Percentiles rank a stretch among this genome's conserved stretches.
phyloP scores from a whole-genome alignment of 1,284 basidiomycete genomes.

The Ustilago shanxiensis region DNA sequence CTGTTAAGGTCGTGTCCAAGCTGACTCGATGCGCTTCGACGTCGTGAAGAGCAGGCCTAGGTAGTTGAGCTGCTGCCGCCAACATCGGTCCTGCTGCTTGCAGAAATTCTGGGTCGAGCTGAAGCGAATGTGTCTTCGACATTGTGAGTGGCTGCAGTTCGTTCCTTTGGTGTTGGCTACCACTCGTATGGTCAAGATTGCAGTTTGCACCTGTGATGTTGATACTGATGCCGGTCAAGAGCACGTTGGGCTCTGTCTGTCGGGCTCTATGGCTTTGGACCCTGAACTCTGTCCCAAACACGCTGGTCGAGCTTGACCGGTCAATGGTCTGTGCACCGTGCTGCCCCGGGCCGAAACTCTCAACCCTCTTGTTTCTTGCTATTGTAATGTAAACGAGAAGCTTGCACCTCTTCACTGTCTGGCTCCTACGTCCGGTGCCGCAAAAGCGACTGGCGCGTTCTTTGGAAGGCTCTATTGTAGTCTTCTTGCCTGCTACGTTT shows the following conservation, averaged over 20 bases:
- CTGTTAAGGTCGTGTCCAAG: not conserved
- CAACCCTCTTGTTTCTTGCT: too few relatives aligned
- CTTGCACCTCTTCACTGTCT: too few relatives aligned
- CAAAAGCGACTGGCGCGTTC: too few relatives aligned
- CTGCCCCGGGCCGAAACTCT: not conserved
- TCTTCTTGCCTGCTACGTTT: too few relatives aligned
- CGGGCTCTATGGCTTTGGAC: not conserved
- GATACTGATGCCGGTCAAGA: not conserved
- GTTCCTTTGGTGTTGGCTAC: too few relatives aligned
- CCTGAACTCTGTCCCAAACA: not conserved
- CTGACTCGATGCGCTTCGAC: constrained; percentile 13
- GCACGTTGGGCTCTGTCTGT: too few relatives aligned
- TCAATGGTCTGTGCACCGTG: not conserved
- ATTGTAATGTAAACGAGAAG: not conserved
- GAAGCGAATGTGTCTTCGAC: constrained; percentile 21
- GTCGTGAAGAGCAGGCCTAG: constrained; percentile 14
- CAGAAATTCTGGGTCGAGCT: constrained; percentile 22
- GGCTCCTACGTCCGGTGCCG: too few relatives aligned
- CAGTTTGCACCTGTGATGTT: not conserved
- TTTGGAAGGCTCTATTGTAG: too few relatives aligned
- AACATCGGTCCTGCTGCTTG: constrained; percentile 22
- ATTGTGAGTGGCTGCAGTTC: not conserved
- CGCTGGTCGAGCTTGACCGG: not conserved
- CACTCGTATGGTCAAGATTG: too few relatives aligned
- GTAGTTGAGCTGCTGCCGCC: constrained; percentile 11